Conservation (phyloP, 345 rosid genomes). For the Alliaria petiolata region DNA sequence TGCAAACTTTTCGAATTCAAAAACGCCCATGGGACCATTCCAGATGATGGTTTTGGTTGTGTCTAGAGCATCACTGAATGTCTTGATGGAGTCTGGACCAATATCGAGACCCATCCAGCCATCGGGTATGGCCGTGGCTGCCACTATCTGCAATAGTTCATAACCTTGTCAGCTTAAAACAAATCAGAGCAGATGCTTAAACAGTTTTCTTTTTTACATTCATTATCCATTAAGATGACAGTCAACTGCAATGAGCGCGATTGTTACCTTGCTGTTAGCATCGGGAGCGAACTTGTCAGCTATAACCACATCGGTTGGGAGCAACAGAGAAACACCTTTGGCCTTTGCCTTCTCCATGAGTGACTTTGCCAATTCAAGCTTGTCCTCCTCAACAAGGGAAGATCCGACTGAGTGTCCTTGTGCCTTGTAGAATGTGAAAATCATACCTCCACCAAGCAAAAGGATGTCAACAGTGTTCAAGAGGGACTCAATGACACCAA, state of each 20-base stretch:
- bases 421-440: conserved; percentile 83
- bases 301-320: conserved; percentile 79
- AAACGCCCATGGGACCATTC: conserved; percentile 99
- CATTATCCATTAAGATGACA: background rate
- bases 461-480: conserved; percentile 65
- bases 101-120: conserved; percentile 98
- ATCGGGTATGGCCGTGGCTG: conserved; percentile 77
- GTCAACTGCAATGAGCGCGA: background rate
- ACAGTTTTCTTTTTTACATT: background rate
- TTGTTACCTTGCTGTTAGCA: conserved; percentile 81
- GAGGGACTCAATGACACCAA: conserved; percentile 91
- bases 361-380: conserved; percentile 67
- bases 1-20: conserved; percentile 85
- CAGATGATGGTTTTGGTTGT: conserved; percentile 88
- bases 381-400: conserved; percentile 84
- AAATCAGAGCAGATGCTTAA: background rate
- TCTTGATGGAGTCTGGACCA: conserved; percentile 74
- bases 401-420: conserved; percentile 77
- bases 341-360: conserved; percentile 79
- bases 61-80: conserved; percentile 70
- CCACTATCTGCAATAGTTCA: conserved; percentile 54
- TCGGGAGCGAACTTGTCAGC: conserved; percentile 91
- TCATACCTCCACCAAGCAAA: conserved; percentile 93
- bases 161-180: background rate
- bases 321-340: conserved; percentile 71